Evolutionary conservation across 2,329 filamentous ascomycete species (phyloP).

Genomic region (Aspergillus aculeatinus): DNA sequence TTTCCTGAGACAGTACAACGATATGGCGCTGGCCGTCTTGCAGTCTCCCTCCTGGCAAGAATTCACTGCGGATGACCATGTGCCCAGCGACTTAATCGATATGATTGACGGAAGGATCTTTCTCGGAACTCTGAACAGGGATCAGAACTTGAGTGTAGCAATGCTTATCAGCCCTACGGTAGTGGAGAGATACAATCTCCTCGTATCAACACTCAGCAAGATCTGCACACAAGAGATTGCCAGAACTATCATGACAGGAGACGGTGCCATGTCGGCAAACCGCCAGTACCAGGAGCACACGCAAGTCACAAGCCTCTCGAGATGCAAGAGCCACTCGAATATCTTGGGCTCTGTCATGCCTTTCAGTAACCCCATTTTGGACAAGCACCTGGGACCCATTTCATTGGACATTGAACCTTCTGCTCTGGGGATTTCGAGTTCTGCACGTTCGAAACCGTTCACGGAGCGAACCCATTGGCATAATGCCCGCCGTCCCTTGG

Average conservation of each 20-base stretch:
- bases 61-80: constrained; percentile 21
- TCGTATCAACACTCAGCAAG: constrained; percentile 6
- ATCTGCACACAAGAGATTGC: neutral
- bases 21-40: constrained; percentile 39
- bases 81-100: constrained; percentile 52
- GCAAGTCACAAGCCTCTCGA: fast-evolving
- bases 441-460: constrained; percentile 23
- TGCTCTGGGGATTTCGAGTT: constrained; percentile 5
- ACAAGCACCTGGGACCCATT: constrained; percentile 27
- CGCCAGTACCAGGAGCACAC: neutral
- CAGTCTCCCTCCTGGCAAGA: constrained; percentile 37
- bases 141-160: neutral
- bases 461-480: constrained; percentile 37
- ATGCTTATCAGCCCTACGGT: constrained; percentile 10
- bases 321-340: neutral
- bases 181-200: constrained; percentile 14
- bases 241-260: too few relatives aligned
- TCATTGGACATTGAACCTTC: constrained; percentile 19
- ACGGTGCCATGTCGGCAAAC: neutral
- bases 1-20: constrained; percentile 40
- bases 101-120: constrained; percentile 57
- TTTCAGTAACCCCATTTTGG: constrained; percentile 30
- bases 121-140: constrained; percentile 11
- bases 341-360: constrained; percentile 16
- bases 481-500: constrained; percentile 27